A percentile compares a stretch with the other conserved stretches of the same genome.
These are phyloP conservation scores for Hanseniaspora guilliermondii DNA, from an alignment of 805 yeast genomes.

Conservation along the genomic window DNA sequence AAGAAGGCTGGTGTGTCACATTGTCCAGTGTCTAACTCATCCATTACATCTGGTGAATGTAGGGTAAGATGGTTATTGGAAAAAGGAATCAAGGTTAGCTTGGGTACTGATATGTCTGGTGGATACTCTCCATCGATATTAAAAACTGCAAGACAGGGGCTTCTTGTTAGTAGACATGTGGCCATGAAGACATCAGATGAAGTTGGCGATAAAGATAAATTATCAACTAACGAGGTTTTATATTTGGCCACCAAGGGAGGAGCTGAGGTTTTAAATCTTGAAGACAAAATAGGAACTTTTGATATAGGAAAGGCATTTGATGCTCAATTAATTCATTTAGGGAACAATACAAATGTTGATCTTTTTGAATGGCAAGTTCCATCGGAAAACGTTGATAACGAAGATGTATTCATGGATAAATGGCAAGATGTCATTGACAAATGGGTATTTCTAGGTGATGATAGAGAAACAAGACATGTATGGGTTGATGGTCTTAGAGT, in stretches of 20 bases:
- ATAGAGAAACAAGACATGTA: slow-evolving; percentile 67
- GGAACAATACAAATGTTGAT: slow-evolving; percentile 51
- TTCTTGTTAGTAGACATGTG: slow-evolving; percentile 57
- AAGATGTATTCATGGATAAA: slow-evolving; percentile 28
- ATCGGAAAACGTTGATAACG: slow-evolving; percentile 14
- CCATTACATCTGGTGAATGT: slow-evolving; percentile 83
- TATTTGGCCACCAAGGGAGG: slow-evolving; percentile 85
- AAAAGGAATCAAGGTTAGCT: slow-evolving; percentile 57
- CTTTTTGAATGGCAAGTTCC: slow-evolving; percentile 65
- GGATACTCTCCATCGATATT: slow-evolving; percentile 59
- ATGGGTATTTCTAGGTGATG: slow-evolving; percentile 93
- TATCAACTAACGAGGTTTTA: slow-evolving; percentile 58
- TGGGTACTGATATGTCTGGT: slow-evolving; percentile 73
- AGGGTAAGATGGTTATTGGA: slow-evolving; percentile 59
- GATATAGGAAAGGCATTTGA: slow-evolving; percentile 72
- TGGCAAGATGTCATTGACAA: slow-evolving; percentile 56
- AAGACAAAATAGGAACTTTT: slow-evolving; percentile 53
- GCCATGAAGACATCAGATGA: slow-evolving; percentile 40
- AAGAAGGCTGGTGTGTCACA: slow-evolving; percentile 68
- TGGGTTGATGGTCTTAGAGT: slow-evolving; percentile 73
- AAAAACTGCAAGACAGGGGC: slow-evolving; percentile 55
- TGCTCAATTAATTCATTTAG: slow-evolving; percentile 61
- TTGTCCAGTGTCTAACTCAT: slow-evolving; percentile 85
- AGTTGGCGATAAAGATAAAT: slow-evolving; percentile 25
- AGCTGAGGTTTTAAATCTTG: slow-evolving; percentile 58